Percentiles rank a stretch among this genome's conserved stretches.
Conservation (phyloP, 2,329 filamentous ascomycete genomes). For the Amesomyces nigricolor region DNA sequence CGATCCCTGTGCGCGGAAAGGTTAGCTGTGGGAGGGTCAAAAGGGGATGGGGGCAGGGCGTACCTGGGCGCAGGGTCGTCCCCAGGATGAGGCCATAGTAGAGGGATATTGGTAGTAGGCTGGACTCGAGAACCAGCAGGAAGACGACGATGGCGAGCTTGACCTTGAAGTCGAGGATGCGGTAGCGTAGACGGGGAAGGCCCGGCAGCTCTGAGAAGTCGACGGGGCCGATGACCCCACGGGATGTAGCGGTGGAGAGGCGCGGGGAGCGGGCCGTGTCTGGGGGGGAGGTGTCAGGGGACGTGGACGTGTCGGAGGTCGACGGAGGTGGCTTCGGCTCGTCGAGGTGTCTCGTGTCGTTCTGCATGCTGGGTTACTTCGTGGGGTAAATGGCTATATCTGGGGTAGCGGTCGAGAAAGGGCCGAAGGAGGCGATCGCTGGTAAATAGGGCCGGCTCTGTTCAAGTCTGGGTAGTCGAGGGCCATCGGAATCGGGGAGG, state of each 20-base stretch:
- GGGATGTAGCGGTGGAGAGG: background rate
- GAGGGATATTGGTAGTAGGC: conserved; percentile 46
- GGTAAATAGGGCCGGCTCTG: too few species aligned
- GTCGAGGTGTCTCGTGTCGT: background rate
- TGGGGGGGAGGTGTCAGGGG: background rate
- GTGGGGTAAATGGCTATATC: background rate
- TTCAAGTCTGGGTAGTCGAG: too few species aligned
- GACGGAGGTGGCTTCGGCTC: background rate
- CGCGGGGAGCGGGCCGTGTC: background rate
- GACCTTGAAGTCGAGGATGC: conserved; percentile 34
- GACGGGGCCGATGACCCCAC: conserved; percentile 4
- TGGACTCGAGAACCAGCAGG: conserved; percentile 44
- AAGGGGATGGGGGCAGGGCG: too few species aligned
- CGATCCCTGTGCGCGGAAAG: conserved; percentile 32
- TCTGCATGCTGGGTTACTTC: background rate
- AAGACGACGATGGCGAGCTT: conserved; percentile 43
- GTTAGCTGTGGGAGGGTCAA: conserved; percentile 18
- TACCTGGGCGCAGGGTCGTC: conserved; percentile 32
- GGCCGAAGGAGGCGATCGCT: too few species aligned
- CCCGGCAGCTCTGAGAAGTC: conserved; percentile 19
- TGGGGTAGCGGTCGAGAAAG: too few species aligned
- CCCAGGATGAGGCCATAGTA: conserved; percentile 46
- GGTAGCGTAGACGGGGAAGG: conserved; percentile 34
- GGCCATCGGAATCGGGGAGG: too few species aligned
- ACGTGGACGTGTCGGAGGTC: background rate